phyloP scores from a whole-genome alignment of 495 filamentous ascomycete species.

The Xylaria flabelliformis region DNA sequence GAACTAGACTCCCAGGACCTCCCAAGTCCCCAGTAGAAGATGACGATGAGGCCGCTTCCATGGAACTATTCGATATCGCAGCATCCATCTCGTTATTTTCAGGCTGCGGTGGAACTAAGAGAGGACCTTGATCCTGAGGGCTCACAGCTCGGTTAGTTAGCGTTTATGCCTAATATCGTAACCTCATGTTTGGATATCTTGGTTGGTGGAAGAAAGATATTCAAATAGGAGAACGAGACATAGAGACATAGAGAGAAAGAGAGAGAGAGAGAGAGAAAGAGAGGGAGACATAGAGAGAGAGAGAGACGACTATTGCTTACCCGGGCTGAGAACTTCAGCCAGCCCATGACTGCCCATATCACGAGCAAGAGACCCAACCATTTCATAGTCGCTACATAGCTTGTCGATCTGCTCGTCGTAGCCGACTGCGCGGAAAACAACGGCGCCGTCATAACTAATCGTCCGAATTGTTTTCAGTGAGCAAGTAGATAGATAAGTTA shows the following conservation, averaged over 20 bases:
- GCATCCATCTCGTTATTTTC: not conserved
- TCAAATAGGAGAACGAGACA: no score
- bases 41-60: not conserved
- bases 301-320: not conserved
- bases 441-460: not conserved
- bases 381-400: not conserved
- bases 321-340: not conserved
- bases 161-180: not conserved
- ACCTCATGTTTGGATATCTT: not conserved
- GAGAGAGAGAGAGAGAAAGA: not conserved
- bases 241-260: no score
- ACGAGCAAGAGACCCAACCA: conserved; percentile 14
- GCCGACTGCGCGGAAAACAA: not conserved
- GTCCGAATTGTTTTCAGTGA: not conserved
- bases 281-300: not conserved
- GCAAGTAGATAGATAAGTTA: not conserved
- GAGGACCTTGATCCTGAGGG: not conserved
- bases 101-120: not conserved
- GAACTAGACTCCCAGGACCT: not conserved
- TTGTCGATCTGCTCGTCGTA: not conserved
- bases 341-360: not conserved
- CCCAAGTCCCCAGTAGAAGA: no score
- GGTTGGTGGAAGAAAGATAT: not conserved
- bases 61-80: not conserved
- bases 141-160: not conserved